phyloP scores from a whole-genome alignment of 805 yeast species.

The Zygosaccharomyces rouxii region DNA sequence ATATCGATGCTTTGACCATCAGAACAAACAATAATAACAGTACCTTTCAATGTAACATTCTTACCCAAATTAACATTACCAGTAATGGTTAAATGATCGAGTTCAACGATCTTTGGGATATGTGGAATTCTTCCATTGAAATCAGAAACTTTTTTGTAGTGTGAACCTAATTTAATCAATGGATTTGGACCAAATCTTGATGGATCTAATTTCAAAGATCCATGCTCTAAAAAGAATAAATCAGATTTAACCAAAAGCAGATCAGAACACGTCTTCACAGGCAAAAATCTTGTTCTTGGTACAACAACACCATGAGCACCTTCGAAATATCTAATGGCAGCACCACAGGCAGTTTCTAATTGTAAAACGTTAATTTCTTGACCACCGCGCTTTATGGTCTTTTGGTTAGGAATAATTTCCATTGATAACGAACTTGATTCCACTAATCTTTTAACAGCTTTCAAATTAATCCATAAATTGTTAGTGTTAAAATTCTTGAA shows the following conservation, averaged over 20 bases:
- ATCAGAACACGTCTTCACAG: conserved; percentile 97
- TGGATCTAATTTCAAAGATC: conserved; percentile 79
- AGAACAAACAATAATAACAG: conserved; percentile 94
- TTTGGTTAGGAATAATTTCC: conserved; percentile 94
- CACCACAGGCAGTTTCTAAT: conserved; percentile 98
- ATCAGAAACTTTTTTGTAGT: conserved; percentile 90
- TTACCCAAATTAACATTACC: conserved; percentile 93
- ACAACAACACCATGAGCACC: conserved; percentile 98
- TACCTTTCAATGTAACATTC: conserved; percentile 87
- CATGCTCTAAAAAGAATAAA: conserved; percentile 84
- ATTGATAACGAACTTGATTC: conserved; percentile 76
- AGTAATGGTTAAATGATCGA: conserved; percentile 95
- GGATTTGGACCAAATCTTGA: conserved; percentile 88
- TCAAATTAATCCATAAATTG: conserved; percentile 94
- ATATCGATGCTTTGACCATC: conserved; percentile 96
- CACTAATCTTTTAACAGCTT: conserved; percentile 88
- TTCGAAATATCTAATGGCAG: conserved; percentile 92
- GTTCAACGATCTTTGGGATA: conserved; percentile 93
- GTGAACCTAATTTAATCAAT: conserved; percentile 91
- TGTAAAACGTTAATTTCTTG: conserved; percentile 84
- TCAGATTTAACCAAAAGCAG: conserved; percentile 92
- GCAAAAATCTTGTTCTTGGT: conserved; percentile 95
- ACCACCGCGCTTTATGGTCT: conserved; percentile 70
- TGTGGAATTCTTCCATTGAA: conserved; percentile 88
- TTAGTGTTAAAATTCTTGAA: conserved; percentile 98